Evolutionary conservation across 208 protist species (phyloP), one percentile per base, ranked within the genome.

Genomic region (Leishmania major): DNA sequence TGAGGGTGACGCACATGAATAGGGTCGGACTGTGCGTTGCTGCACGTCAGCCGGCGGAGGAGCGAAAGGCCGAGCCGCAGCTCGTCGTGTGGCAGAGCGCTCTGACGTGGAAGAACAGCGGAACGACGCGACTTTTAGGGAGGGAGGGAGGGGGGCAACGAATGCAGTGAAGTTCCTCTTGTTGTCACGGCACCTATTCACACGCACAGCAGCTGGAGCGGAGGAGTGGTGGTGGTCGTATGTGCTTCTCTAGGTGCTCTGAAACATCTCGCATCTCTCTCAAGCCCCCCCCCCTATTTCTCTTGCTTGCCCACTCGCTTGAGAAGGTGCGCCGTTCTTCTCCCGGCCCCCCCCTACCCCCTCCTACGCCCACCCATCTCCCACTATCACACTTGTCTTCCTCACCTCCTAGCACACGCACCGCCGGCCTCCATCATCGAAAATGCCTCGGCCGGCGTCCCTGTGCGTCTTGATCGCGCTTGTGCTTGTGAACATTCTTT

Each of bases 401-500:
- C n/a, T 69, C 19, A 64, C 2, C 59, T 15, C 62, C 31, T 40
- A 19, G 22, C 40, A 22, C 7, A 47, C 28, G 3, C 31, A 47
- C 3, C 17, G 40, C 19, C 45, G 7, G 43, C 75, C 25, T 43
- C 69, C 57, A 17, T 37, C 55, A 51, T 53, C 67, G 47, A 25
- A 7, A 79, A 60, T 77, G 73, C 5, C n/a, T 53, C 51, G 73
- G 15, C 7, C 53, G 75, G 28, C 59, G 67, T 78, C 55, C 35
- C 43, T n/a, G 35, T 25, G 73, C 73, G 31, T 77, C n/a, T 22
- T 40, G 49, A 37, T 83, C n/a, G 62, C 80, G 40, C 67, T 72
- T 10, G 49, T 76, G 40, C 69, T 72, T n/a, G 31, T 89, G 15
- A 1, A 84, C 62, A 62, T 86, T 8, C n/a, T 90, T 47, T 6